A percentile compares a stretch with the other conserved stretches of the same genome.
Conservation (phyloP, 257 asterid species). For the Thymus quinquecostatus region DNA sequence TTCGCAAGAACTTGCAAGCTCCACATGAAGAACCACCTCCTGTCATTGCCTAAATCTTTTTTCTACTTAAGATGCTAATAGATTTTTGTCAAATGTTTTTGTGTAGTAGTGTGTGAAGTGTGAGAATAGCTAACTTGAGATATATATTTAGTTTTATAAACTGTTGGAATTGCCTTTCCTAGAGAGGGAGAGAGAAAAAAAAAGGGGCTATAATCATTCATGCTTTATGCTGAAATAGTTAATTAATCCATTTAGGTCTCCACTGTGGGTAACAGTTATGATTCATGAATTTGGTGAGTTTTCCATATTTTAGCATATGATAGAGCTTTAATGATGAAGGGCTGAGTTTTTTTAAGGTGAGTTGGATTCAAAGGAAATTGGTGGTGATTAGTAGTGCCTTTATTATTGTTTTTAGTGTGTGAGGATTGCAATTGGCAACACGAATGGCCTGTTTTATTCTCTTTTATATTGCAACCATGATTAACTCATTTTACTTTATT, state of each 20-base stretch:
- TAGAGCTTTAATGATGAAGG: constrained; percentile 25
- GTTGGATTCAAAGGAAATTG: constrained; percentile 22
- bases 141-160: constrained; percentile 38
- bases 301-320: constrained; percentile 36
- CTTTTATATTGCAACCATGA: neutral
- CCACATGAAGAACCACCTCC: constrained; percentile 63
- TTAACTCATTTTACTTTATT: neutral
- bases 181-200: neutral
- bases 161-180: neutral
- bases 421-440: constrained; percentile 20
- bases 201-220: constrained; percentile 30
- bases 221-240: constrained; percentile 35
- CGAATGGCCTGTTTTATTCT: neutral
- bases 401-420: constrained; percentile 13
- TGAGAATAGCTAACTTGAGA: constrained; percentile 2
- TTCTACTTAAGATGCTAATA: neutral
- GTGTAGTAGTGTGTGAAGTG: neutral
- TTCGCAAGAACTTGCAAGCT: constrained; percentile 71
- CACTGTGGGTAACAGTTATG: constrained; percentile 61
- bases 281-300: constrained; percentile 51
- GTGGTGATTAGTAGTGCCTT: neutral
- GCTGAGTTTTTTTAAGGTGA: constrained; percentile 23
- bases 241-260: constrained; percentile 48
- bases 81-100: neutral
- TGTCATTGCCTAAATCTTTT: constrained; percentile 39